Percentiles rank a stretch among this genome's conserved stretches.
Conservation (phyloP, 2,329 filamentous ascomycete genomes). For the Acephala macrosclerotiorum region DNA sequence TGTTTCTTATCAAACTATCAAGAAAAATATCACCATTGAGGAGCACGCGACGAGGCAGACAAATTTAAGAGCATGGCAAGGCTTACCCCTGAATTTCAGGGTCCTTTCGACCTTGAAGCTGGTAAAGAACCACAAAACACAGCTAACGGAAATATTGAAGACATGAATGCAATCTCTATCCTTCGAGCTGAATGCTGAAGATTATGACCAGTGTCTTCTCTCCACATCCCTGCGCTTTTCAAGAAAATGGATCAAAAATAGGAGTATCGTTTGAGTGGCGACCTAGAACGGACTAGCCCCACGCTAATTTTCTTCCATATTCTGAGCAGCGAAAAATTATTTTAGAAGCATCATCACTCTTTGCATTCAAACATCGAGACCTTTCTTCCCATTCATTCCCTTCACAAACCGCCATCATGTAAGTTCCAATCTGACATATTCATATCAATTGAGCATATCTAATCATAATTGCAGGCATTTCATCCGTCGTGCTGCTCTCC, state of each 20-base stretch:
- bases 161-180: not conserved
- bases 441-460: constrained; percentile 17
- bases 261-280: not conserved
- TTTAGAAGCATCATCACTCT: constrained; percentile 26
- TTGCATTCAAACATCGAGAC: constrained; percentile 21
- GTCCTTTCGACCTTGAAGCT: not conserved
- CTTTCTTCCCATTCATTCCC: constrained; percentile 23
- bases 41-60: not conserved
- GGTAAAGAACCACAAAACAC: not conserved
- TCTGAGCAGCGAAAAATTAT: constrained; percentile 14
- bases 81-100: not conserved
- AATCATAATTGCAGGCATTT: constrained; percentile 39
- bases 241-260: constrained; percentile 13
- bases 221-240: constrained; percentile 11
- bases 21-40: no score
- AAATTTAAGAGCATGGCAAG: not conserved
- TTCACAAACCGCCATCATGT: constrained; percentile 37
- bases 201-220: not conserved
- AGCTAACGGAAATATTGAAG: not conserved
- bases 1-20: no score
- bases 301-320: constrained; percentile 10
- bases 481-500: constrained; percentile 63
- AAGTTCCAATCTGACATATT: constrained; percentile 22
- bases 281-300: constrained; percentile 21
- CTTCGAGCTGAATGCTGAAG: not conserved